Evolutionary conservation across 169 alveolate species (phyloP).

Genomic region (Neospora caninum): DNA sequence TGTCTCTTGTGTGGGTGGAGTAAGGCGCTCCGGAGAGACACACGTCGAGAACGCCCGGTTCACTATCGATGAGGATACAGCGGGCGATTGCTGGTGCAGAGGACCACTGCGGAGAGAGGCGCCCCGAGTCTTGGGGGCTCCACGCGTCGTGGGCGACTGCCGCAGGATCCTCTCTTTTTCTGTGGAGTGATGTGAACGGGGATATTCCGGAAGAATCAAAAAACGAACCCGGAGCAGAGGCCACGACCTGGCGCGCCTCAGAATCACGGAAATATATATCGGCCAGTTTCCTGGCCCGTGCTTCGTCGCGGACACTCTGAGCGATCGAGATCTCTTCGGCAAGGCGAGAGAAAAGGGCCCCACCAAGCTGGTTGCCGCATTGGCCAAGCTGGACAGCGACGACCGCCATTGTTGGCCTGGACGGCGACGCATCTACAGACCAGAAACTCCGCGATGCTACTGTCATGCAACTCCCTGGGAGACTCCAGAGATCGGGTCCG

Average conservation of each 20-base stretch:
- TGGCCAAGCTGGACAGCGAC: not conserved
- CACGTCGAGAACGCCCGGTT: not conserved
- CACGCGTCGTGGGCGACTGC: not conserved
- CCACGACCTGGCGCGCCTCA: not conserved
- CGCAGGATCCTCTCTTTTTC: no score
- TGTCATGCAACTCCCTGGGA: no score
- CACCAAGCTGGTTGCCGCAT: conserved; percentile 19
- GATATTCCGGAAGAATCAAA: no score
- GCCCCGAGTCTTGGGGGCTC: not conserved
- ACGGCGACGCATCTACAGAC: not conserved
- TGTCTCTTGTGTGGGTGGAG: not conserved
- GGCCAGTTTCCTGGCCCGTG: not conserved
- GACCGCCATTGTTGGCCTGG: not conserved
- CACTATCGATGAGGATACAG: not conserved
- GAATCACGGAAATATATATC: not conserved
- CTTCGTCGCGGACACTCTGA: not conserved
- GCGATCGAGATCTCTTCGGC: not conserved
- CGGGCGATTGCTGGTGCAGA: not conserved
- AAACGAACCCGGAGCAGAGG: no score
- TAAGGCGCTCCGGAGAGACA: not conserved
- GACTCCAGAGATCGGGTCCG: no score
- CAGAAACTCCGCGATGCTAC: no score
- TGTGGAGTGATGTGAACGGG: no score
- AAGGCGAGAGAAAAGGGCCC: not conserved
- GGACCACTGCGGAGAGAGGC: not conserved